Conservation (phyloP, 2,329 filamentous ascomycete genomes). For the Magnaporthales sp. region DNA sequence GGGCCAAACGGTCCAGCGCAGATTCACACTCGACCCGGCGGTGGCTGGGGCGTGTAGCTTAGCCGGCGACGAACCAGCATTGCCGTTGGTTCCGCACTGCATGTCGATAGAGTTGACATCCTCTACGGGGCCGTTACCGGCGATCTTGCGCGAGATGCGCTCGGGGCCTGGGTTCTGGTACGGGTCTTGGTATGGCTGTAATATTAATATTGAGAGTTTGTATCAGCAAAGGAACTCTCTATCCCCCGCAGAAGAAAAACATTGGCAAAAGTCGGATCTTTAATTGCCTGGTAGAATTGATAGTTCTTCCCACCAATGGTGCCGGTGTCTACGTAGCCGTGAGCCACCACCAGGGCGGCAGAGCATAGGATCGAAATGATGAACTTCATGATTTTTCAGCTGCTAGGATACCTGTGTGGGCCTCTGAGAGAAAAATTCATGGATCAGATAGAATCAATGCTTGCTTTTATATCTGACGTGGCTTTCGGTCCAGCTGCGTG, state of each 20-base stretch:
- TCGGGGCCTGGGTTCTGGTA: constrained; percentile 30
- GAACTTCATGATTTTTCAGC: constrained; percentile 23
- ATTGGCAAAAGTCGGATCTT: neutral
- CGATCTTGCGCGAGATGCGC: constrained; percentile 47
- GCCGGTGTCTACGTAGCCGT: constrained; percentile 38
- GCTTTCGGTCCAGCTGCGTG: too few species aligned
- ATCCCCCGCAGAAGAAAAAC: too few species aligned
- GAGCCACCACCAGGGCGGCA: constrained; percentile 33
- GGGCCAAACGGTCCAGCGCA: constrained; percentile 46
- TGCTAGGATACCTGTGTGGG: too few species aligned
- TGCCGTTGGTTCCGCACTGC: constrained; percentile 44
- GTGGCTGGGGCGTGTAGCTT: constrained; percentile 42
- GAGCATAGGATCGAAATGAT: constrained; percentile 19
- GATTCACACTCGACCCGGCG: constrained; percentile 42
- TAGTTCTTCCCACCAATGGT: constrained; percentile 27
- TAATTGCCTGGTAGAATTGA: constrained; percentile 25
- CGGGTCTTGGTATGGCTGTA: constrained; percentile 32
- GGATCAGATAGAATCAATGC: too few species aligned
- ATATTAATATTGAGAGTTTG: constrained; percentile 10
- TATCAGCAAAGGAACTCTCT: neutral
- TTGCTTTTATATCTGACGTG: too few species aligned
- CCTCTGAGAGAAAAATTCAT: too few species aligned
- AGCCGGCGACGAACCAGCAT: constrained; percentile 39
- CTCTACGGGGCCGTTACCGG: constrained; percentile 49
- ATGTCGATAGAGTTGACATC: constrained; percentile 43